A percentile compares a stretch with the other conserved stretches of the same genome.
Evolutionary conservation across 1,284 basidiomycete genomes (phyloP).

Genomic region (Boletus nobilissimus): DNA sequence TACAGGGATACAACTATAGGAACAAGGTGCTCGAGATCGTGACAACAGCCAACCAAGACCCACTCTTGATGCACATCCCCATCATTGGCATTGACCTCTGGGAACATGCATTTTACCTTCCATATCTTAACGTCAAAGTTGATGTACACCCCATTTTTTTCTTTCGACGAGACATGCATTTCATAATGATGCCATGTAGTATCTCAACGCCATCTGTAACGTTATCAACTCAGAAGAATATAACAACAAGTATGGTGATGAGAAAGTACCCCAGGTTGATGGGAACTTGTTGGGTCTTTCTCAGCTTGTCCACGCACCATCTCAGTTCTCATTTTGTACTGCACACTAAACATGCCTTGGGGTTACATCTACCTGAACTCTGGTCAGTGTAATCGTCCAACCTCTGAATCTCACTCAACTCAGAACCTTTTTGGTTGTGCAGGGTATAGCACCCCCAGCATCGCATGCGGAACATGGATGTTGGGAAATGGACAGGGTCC

Average conservation of each 20-base stretch:
- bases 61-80: conserved; percentile 77
- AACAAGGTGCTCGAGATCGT: conserved; percentile 76
- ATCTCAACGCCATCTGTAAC: conserved; percentile 82
- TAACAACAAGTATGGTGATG: no score
- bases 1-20: conserved; percentile 66
- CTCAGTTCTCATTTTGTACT: neutral
- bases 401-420: neutral
- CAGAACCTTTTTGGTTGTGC: neutral
- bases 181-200: conserved; percentile 51
- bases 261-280: no score
- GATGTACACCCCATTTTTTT: conserved; percentile 63
- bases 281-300: no score
- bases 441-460: conserved; percentile 59
- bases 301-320: no score
- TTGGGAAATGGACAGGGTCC: conserved; percentile 60
- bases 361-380: conserved; percentile 56
- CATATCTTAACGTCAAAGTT: conserved; percentile 81
- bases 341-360: conserved; percentile 55
- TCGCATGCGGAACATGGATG: conserved; percentile 66
- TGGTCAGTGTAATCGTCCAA: conserved; percentile 43
- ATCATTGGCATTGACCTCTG: conserved; percentile 92
- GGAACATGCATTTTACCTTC: conserved; percentile 85
- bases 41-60: conserved; percentile 92
- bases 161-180: neutral
- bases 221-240: conserved; percentile 84